Percentiles rank a stretch among this genome's conserved stretches.
Evolutionary conservation across 2,329 filamentous ascomycete genomes (phyloP).

Genomic region (Apiospora arundinis): DNA sequence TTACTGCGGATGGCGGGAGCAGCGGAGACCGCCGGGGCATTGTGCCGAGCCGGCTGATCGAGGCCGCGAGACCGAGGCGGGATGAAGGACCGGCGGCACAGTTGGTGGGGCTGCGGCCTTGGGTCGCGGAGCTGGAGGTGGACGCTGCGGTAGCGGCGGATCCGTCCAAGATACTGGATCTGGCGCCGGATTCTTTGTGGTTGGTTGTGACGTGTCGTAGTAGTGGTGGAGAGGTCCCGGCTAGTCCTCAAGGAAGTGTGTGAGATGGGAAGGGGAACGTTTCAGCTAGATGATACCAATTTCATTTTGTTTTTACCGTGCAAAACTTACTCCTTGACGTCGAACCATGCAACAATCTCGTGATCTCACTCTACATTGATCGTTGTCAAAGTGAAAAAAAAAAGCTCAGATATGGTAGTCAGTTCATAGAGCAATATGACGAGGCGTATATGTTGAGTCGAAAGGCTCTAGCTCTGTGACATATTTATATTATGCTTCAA

Average conservation of each 20-base stretch:
- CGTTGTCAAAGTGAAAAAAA: no score
- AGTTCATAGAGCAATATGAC: no score
- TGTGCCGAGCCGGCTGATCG: neutral
- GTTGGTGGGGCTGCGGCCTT: neutral
- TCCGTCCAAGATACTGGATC: neutral
- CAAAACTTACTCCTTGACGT: no score
- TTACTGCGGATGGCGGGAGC: neutral
- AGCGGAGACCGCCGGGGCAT: neutral
- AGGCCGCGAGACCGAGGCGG: neutral
- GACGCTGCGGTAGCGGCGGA: neutral
- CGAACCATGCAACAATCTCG: no score
- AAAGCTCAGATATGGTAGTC: no score
- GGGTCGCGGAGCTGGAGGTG: slow-evolving; percentile 4
- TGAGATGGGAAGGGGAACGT: neutral
- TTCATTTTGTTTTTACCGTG: no score
- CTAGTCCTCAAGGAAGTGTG: neutral
- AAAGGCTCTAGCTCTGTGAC: no score
- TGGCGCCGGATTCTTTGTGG: slow-evolving; percentile 9
- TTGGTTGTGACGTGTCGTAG: neutral
- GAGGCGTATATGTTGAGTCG: no score
- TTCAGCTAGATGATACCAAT: neutral
- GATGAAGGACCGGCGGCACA: neutral
- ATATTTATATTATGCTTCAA: no score
- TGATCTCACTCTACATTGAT: no score
- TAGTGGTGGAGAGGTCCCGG: neutral